Evolutionary conservation across 1,284 basidiomycete genomes (phyloP), one percentile per base, ranked within the genome.

Genomic region (Fistulinella cinereoalba): DNA sequence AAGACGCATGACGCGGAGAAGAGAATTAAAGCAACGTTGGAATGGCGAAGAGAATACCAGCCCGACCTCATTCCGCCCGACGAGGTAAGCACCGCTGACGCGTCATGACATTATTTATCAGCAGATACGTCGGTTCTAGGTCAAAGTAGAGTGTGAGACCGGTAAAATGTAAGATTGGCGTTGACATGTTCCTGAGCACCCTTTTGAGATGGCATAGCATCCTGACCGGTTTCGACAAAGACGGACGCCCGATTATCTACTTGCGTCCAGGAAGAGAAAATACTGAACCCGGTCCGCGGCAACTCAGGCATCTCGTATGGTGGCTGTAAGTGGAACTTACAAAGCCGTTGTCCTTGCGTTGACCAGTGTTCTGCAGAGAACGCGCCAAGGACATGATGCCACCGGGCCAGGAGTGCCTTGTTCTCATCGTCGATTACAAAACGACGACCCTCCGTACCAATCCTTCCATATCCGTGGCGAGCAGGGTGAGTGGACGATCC

Each of bases 321-420:
- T 83, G 82, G 59, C 66, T 92, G 88, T 90, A 60, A 66, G 88
- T 75, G 19, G 16, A 18, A 13, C 44, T 52, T 36, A 37, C 31
- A 33, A 32, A 29, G 38, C 27, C 27, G 34, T 40, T 19, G 11
- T n/a, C 39, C 19, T 28, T 40, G 38, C 41, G 13, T 41, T 51
- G 40, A 62, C 44, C 39, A 16, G 23, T 27, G 33, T 27, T 6
- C 6, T 54, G 27, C 33, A 91, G 88, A 49, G 90, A 92, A 67
- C 83, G 90, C 22, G 89, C 89, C 1, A 89, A 88, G 61, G 90
- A 93, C 62, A 65, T 92, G 44, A 88, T 89, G 84, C 89, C 90
- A 1, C 79, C 79, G 0, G 85, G 85, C 10, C 87, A 91, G 62
- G 88, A 92, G 60, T 83, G 85, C 15, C 72, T 92, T 16, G 80